Evolutionary conservation across 148 eudicot genomes (phyloP), one percentile per base, ranked within the genome.

Genomic region (Silene uniflora): DNA sequence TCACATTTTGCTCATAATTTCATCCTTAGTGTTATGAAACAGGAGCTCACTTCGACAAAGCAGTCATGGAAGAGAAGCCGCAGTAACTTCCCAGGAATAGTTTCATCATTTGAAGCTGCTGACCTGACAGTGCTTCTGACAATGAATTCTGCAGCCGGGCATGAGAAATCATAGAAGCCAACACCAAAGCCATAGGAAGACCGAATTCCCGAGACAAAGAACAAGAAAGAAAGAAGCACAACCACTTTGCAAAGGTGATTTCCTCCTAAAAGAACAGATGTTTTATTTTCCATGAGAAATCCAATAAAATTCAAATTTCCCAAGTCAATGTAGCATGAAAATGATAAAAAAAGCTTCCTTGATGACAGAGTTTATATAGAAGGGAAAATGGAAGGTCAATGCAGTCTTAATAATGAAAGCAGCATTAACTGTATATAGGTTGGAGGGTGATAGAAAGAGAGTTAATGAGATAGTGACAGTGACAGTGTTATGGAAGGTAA

Each of bases 31-130:
- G 21, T 21, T 18, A 62, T 10, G n/a, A 60, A 56, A 32, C 49
- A 16, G 25, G 76, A 25, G 80, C 80, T 83, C 66, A 91, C 96
- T 79, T 91, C 83, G 0, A 91, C 89, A 68, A 91, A 89, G 85
- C 96, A 91, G 80, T 91, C 96, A 74, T 91, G 96, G 54, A 91
- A 91, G 77, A 89, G 82, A 67, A 91, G 72, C 22, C 92, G 84
- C 68, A 91, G 87, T 46, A 91, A 85, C 81, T 84, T 91, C 60
- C 86, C 89, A 4, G 89, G 96, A 32, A 91, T 49, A 13, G 87
- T 80, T 0, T 87, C 84, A 71, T 91, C 91, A 69, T 62, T 21
- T 21, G 84, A 77, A 71, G 91, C 67, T 46, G 96, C 92, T 72
- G 88, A 82, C 81, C 89, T 84, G 13, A 91, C 96, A 0, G 86